Evolutionary conservation across 805 yeast genomes (phyloP).

Genomic region (Tetrapisispora pingtungensis): DNA sequence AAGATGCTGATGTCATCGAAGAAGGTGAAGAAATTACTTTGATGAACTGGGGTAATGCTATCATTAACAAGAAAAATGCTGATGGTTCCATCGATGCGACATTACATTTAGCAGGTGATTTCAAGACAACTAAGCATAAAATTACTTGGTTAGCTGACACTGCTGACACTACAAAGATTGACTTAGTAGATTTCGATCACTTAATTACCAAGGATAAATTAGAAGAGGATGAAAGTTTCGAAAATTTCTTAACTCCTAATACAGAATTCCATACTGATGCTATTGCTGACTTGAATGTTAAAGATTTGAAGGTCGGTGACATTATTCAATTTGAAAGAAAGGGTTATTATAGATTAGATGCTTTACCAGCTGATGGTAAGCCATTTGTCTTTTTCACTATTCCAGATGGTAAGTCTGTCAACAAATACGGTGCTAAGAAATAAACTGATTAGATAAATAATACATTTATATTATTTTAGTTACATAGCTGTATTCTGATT

Average conservation of each 20-base stretch:
- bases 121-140: slow-evolving; percentile 91
- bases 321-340: slow-evolving; percentile 93
- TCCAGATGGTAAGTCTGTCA: slow-evolving; percentile 87
- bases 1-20: slow-evolving; percentile 62
- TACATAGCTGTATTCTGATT: background rate
- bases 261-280: slow-evolving; percentile 79
- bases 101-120: slow-evolving; percentile 88
- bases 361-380: slow-evolving; percentile 42
- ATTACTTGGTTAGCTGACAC: slow-evolving; percentile 90
- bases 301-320: slow-evolving; percentile 71
- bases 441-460: slow-evolving; percentile 12
- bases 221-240: slow-evolving; percentile 89
- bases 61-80: slow-evolving; percentile 59
- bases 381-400: slow-evolving; percentile 79
- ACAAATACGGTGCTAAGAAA: slow-evolving; percentile 64
- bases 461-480: background rate
- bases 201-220: slow-evolving; percentile 89
- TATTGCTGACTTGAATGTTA: slow-evolving; percentile 69
- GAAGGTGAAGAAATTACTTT: slow-evolving; percentile 91
- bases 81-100: slow-evolving; percentile 64
- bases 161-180: slow-evolving; percentile 58
- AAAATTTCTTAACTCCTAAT: slow-evolving; percentile 78
- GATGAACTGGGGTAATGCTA: slow-evolving; percentile 98
- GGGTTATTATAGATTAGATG: slow-evolving; percentile 85
- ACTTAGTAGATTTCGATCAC: slow-evolving; percentile 86